Base-by-base conservation (phyloP, 1,139 yeast species). In the Hansenula sp. region DNA sequence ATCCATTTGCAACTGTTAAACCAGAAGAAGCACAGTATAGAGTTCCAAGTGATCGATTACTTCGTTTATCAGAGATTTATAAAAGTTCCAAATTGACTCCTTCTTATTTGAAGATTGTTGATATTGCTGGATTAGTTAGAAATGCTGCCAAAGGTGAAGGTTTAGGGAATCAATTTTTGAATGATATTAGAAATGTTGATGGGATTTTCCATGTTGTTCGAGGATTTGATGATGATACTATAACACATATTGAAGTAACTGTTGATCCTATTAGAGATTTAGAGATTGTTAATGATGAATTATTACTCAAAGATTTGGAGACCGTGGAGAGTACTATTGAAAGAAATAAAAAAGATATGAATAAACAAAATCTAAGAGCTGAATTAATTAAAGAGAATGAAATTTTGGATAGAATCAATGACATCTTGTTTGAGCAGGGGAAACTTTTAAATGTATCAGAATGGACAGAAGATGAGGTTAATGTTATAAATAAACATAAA, bases 141-240 rank as follows among this genome's bases (percentile, higher is more conserved):
- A 84, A 85, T 53, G 90, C 91, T 1, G 74, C 86, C 2, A 73
- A 74, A 42, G 91, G 91, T n/a, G 85, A 80, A 53, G 93, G 93
- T 0, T 65, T 84, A 47, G 93, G 93, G 1, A 84, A 84, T 58
- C 83, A 84, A 54, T 84, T 84, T 55, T 67, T 84, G 50, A 76
- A 78, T 45, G 91, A 84, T 58, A 84, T 84, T 35, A 68, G 86
- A 46, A 79, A 76, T 50, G 91, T 84, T 11, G 93, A 84, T 63
- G 90, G 90, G 8, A 74, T 84, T 10, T 81, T 79, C 54, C 91
- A 84, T 51, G 76, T 84, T 33, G 84, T 84, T 0, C 64, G 93
- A 47, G 89, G 84, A 0, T 84, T 84, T 56, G 64, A 69, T 35
- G 78, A 81, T 56, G 82, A 77, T n/a, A 88, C 81, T 36, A 81